Base-by-base conservation (phyloP, 2,329 filamentous ascomycete genomes). In the Malbranchea cinnamomea region DNA sequence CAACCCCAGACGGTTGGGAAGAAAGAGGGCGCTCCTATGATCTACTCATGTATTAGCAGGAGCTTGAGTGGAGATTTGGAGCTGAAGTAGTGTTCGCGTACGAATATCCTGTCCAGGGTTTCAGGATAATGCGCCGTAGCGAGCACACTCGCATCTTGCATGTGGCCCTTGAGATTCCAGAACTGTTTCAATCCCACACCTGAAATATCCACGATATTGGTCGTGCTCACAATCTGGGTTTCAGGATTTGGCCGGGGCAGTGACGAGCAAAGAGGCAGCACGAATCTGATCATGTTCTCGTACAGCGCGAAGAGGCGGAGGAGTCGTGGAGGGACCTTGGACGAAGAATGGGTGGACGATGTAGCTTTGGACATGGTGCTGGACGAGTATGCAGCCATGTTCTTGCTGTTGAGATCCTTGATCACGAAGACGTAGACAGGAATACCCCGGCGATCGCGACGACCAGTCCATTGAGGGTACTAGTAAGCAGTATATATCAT, bases 41-140 rank as follows among this genome's bases (percentile, higher is more conserved):
- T 78, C 67, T 73, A 37, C 8, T 15, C 9, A 26, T 8, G 24
- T 4, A 25, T 29, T 10, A 23, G 23, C 15, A 24, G 26, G 21
- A 8, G n/a, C 7, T 16, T 10, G 16, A 23, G 27, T 13, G 15
- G 12, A 21, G 23, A 19, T 21, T 19, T 12, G 13, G 4, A 7
- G 9, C 12, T 26, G 19, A 30, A 21, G 16, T 8, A 9, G 18
- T 5, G n/a, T 21, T 17, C 9, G 46, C 64, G 36, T 54, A 71
- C 67, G 48, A 77, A 83, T 53, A 79, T 80, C 42, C 81, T 69
- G 52, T 91, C 87, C 28, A 94, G 60, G 0, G 85, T 95, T 59
- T 95, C 87, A 1, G 87, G 87, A 52, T 94, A 95, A 57, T 94
- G 81, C 4, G 85, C 83, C 3, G 85, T 94, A 4, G 87, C 87